phyloP scores from a whole-genome alignment of 768 basidiomycete species.

The Mycena chlorophos region DNA sequence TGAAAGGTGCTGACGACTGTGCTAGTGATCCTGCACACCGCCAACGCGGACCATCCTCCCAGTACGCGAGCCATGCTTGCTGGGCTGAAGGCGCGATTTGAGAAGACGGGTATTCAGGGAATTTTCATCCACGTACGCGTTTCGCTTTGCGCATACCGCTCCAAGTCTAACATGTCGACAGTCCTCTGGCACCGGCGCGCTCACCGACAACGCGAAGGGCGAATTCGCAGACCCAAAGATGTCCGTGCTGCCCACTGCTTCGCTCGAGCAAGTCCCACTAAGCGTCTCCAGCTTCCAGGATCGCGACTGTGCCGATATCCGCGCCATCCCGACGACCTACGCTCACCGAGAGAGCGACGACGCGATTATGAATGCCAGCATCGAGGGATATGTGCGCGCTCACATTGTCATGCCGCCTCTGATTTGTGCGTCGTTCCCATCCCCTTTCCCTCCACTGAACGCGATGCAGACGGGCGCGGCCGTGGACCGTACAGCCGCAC shows the following conservation, averaged over 20 bases:
- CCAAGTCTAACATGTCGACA: too few species aligned
- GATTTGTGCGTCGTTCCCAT: conserved; percentile 11
- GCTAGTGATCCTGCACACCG: conserved; percentile 18
- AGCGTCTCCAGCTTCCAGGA: conserved; percentile 20
- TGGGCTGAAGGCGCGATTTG: conserved; percentile 14
- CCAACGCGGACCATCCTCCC: conserved; percentile 17
- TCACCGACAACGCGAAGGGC: conserved; percentile 19
- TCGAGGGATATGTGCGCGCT: conserved; percentile 16
- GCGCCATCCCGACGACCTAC: conserved; percentile 17
- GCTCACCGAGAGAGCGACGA: conserved; percentile 19
- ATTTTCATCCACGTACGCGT: conserved; percentile 15
- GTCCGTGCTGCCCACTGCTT: conserved; percentile 1
- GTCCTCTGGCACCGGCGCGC: conserved; percentile 21
- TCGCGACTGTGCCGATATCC: conserved; percentile 20
- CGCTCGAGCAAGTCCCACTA: not conserved
- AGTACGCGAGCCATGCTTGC: conserved; percentile 12
- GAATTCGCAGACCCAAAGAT: conserved; percentile 18
- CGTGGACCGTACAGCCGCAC: conserved; percentile 21
- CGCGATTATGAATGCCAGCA: conserved; percentile 14
- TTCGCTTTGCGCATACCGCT: too few species aligned
- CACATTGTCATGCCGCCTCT: conserved; percentile 22
- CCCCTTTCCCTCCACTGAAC: not conserved
- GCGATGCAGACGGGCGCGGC: conserved; percentile 17
- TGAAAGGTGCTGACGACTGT: not conserved
- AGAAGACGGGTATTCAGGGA: conserved; percentile 7